phyloP scores from a whole-genome alignment of 139 green algal genomes.

The Raphidocelis subcapitata region DNA sequence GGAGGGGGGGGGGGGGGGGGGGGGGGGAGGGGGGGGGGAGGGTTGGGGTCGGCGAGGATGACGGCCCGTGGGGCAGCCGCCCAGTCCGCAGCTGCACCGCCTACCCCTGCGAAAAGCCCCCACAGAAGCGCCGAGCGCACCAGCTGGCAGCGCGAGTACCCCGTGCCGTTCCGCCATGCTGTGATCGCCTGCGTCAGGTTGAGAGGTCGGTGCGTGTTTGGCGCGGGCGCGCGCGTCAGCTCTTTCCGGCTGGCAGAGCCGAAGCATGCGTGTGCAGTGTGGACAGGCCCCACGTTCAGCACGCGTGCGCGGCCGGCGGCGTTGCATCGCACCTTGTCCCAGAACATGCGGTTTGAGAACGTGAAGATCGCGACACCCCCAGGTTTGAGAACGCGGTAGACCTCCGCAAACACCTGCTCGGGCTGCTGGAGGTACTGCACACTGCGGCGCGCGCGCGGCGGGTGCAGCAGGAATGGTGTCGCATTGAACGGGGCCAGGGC shows the following conservation, averaged over 20 bases:
- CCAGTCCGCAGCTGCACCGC: no score
- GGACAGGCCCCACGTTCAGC: background rate
- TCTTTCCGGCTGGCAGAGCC: background rate
- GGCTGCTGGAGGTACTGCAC: conserved; percentile 88
- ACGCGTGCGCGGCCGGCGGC: background rate
- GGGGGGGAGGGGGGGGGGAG: no score
- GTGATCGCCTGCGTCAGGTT: conserved; percentile 51
- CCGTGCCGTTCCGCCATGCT: conserved; percentile 74
- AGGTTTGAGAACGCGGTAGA: conserved; percentile 84
- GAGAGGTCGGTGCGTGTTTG: background rate
- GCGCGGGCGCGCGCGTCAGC: background rate
- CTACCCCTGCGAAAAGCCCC: no score
- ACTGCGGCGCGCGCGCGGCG: conserved; percentile 27
- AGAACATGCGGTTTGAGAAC: conserved; percentile 88
- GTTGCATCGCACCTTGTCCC: conserved; percentile 55
- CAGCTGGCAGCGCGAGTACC: conserved; percentile 60
- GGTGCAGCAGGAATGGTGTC: background rate
- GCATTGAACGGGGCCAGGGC: background rate
- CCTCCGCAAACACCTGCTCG: conserved; percentile 84
- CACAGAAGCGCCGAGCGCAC: no score
- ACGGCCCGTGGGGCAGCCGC: no score
- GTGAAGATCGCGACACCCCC: conserved; percentile 81
- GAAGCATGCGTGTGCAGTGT: background rate
- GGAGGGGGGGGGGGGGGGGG: no score
- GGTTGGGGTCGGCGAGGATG: no score